Percentiles rank a stretch among this genome's conserved stretches.
Conservation (phyloP, 2,329 filamentous ascomycete species). For the Anthostomella pinea region DNA sequence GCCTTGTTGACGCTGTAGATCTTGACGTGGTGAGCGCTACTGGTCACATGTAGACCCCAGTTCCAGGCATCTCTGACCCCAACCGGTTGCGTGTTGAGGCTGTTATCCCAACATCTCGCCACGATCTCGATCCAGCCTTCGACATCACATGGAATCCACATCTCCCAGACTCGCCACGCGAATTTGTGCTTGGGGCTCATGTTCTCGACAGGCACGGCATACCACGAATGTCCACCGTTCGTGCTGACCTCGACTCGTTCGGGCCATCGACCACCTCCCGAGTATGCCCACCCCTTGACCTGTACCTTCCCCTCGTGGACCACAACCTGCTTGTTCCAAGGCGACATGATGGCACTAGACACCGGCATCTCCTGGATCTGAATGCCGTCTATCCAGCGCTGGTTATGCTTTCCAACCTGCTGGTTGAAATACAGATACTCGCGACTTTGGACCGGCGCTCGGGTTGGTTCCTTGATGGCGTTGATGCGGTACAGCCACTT, state of each 20-base stretch:
- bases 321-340: conserved; percentile 57
- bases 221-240: conserved; percentile 65
- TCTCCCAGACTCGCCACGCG: conserved; percentile 64
- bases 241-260: conserved; percentile 61
- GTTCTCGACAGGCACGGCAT: conserved; percentile 58
- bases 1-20: conserved; percentile 61
- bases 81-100: conserved; percentile 58
- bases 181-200: conserved; percentile 60
- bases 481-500: conserved; percentile 64
- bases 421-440: conserved; percentile 69
- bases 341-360: conserved; percentile 62
- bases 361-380: conserved; percentile 73
- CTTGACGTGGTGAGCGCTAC: conserved; percentile 57
- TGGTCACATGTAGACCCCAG: conserved; percentile 65
- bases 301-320: conserved; percentile 58
- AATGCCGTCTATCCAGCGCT: conserved; percentile 56
- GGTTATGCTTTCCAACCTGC: conserved; percentile 67
- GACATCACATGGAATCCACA: conserved; percentile 59
- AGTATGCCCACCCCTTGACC: conserved; percentile 57
- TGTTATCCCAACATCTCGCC: conserved; percentile 60
- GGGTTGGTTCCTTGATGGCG: conserved; percentile 53
- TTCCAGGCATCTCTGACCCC: conserved; percentile 57
- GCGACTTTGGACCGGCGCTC: conserved; percentile 60
- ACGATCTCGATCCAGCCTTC: conserved; percentile 61
- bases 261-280: conserved; percentile 57